Percentiles rank a stretch among this genome's conserved stretches.
Evolutionary conservation across 129 eudicot species (phyloP).

Genomic region (Artemisia argyi): DNA sequence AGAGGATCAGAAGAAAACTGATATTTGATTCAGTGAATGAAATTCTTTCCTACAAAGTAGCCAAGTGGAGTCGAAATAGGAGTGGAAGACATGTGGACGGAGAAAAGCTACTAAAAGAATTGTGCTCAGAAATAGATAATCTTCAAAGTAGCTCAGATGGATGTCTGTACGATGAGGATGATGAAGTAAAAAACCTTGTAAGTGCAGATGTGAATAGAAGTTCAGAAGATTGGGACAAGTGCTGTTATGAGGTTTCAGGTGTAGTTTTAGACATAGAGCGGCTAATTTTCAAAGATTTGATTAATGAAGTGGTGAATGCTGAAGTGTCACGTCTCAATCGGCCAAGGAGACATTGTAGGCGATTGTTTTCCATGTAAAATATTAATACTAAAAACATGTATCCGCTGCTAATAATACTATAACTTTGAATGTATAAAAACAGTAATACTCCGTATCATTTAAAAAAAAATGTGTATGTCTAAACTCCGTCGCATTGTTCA

Average conservation of each 20-base stretch:
- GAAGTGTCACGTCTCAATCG: conserved; percentile 32
- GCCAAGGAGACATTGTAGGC: conserved; percentile 36
- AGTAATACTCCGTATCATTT: conserved; percentile 19
- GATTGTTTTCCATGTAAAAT: conserved; percentile 41
- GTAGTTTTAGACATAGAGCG: conserved; percentile 84
- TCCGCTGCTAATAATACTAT: conserved; percentile 21
- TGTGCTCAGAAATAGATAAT: conserved; percentile 55
- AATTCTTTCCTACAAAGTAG: conserved; percentile 51
- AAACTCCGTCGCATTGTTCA: not conserved
- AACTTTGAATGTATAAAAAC: conserved; percentile 17
- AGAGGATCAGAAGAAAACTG: conserved; percentile 51
- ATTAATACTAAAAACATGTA: conserved; percentile 25
- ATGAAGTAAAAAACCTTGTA: conserved; percentile 47
- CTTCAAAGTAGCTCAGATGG: conserved; percentile 38
- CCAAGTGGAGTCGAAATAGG: conserved; percentile 23
- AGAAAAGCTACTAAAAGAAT: conserved; percentile 51
- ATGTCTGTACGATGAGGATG: conserved; percentile 51
- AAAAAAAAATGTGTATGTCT: conserved; percentile 13
- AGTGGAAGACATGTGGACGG: conserved; percentile 31
- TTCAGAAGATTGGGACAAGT: conserved; percentile 53
- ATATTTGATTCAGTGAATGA: conserved; percentile 79
- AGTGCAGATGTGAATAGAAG: conserved; percentile 51
- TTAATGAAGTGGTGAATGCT: conserved; percentile 59
- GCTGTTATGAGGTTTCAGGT: conserved; percentile 51
- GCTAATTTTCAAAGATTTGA: conserved; percentile 77